phyloP scores from a whole-genome alignment of 495 filamentous ascomycete species.

The Penicillium tannophilum region DNA sequence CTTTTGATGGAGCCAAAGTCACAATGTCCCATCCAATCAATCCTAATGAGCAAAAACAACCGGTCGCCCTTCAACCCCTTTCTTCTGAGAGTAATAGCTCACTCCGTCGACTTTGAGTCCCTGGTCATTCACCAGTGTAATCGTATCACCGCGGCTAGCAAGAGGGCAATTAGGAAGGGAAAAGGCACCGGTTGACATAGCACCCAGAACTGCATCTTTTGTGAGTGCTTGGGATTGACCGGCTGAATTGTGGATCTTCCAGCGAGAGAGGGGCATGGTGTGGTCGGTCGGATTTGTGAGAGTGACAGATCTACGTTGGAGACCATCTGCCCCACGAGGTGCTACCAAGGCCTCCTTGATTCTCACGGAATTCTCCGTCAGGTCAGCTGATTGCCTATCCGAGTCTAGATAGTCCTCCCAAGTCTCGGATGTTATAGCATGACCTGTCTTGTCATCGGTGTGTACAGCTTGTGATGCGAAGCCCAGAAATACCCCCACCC shows the following conservation, averaged over 20 bases:
- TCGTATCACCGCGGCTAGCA: constrained; percentile 16
- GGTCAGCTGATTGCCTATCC: too few species aligned
- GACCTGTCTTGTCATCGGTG: constrained; percentile 27
- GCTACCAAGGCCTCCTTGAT: too few species aligned
- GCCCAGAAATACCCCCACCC: constrained; percentile 38
- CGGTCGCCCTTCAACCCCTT: too few species aligned
- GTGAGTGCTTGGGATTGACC: too few species aligned
- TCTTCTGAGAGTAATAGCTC: constrained; percentile 14
- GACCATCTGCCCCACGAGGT: background rate
- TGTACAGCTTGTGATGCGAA: constrained; percentile 36
- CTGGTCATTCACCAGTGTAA: constrained; percentile 22
- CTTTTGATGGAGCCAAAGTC: too few species aligned
- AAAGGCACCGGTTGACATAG: too few species aligned
- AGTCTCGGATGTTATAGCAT: constrained; percentile 20
- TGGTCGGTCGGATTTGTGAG: constrained; percentile 18
- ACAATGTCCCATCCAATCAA: too few species aligned
- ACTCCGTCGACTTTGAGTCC: constrained; percentile 27
- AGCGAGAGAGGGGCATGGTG: constrained; percentile 13
- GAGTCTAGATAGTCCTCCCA: constrained; percentile 17
- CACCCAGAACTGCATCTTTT: too few species aligned
- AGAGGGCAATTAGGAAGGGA: background rate
- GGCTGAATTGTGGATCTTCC: constrained; percentile 20
- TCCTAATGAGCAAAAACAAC: too few species aligned
- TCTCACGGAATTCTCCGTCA: too few species aligned
- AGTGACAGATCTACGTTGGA: constrained; percentile 15